These are phyloP conservation scores for Suhomyces emberorum DNA, from an alignment of 805 yeast species.

Conservation along the genomic window DNA sequence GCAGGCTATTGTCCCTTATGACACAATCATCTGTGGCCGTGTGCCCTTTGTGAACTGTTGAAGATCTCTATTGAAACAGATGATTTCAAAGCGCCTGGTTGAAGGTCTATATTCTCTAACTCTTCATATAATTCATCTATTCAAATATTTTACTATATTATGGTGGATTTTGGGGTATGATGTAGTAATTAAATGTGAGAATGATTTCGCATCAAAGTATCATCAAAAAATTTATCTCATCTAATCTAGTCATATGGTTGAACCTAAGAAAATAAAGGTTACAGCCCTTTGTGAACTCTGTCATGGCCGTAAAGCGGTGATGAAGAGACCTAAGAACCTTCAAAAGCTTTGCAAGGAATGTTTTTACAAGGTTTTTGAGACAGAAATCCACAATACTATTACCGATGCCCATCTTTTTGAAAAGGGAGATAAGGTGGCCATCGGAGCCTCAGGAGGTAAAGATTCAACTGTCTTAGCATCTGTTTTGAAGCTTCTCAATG, in stretches of 20 bases:
- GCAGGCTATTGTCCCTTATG: too few species aligned
- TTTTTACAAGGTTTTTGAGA: conserved; percentile 86
- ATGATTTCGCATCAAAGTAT: too few species aligned
- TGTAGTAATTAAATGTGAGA: too few species aligned
- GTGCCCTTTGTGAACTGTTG: too few species aligned
- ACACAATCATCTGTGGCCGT: too few species aligned
- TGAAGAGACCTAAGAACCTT: conserved; percentile 88
- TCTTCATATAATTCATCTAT: too few species aligned
- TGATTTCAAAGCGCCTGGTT: too few species aligned
- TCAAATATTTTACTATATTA: too few species aligned
- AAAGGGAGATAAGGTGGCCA: conserved; percentile 85
- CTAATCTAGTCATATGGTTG: background rate
- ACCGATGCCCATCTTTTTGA: conserved; percentile 63
- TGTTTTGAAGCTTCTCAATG: conserved; percentile 80
- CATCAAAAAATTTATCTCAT: background rate
- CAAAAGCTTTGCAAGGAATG: conserved; percentile 89
- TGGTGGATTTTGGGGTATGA: too few species aligned
- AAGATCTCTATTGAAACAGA: too few species aligned
- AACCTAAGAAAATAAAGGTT: conserved; percentile 28
- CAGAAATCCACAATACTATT: conserved; percentile 92
- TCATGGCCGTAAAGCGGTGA: conserved; percentile 73
- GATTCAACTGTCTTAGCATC: conserved; percentile 95
- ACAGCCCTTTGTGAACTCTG: conserved; percentile 76
- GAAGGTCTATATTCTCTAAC: too few species aligned
- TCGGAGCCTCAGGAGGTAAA: conserved; percentile 98